Conservation (phyloP, 306 rosid genomes). For the Fragaria ananassa region DNA sequence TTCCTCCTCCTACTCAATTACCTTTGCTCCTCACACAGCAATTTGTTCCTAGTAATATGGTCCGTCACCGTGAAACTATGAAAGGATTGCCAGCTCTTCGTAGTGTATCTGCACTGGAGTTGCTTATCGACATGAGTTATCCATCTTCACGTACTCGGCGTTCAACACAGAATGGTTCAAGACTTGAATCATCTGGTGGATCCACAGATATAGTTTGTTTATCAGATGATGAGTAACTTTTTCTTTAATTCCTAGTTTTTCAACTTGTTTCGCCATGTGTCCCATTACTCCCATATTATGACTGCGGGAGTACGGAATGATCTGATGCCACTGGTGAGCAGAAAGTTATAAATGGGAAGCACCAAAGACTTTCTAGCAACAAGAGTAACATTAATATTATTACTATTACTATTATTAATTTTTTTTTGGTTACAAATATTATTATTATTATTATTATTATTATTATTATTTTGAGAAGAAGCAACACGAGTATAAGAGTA, state of each 20-base stretch:
- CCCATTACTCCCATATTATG: background rate
- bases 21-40: conserved; percentile 18
- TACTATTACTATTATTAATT: too few species aligned
- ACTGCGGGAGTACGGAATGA: conserved; percentile 1
- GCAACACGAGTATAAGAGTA: too few species aligned
- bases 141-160: conserved; percentile 28
- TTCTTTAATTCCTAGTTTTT: background rate
- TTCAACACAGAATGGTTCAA: conserved; percentile 13
- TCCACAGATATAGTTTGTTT: conserved; percentile 51
- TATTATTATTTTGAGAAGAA: too few species aligned
- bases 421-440: too few species aligned
- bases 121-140: conserved; percentile 21
- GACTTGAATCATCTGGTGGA: conserved; percentile 20
- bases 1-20: conserved; percentile 21
- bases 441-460: too few species aligned
- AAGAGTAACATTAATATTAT: too few species aligned
- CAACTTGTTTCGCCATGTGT: background rate
- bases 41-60: conserved; percentile 24
- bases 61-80: conserved; percentile 17
- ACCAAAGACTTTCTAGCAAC: background rate
- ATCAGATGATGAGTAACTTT: conserved; percentile 68
- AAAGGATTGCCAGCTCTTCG: conserved; percentile 26
- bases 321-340: background rate
- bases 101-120: conserved; percentile 30
- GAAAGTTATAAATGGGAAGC: background rate